phyloP scores from a whole-genome alignment of 2,329 filamentous ascomycete genomes.

The Cercospora zeina region DNA sequence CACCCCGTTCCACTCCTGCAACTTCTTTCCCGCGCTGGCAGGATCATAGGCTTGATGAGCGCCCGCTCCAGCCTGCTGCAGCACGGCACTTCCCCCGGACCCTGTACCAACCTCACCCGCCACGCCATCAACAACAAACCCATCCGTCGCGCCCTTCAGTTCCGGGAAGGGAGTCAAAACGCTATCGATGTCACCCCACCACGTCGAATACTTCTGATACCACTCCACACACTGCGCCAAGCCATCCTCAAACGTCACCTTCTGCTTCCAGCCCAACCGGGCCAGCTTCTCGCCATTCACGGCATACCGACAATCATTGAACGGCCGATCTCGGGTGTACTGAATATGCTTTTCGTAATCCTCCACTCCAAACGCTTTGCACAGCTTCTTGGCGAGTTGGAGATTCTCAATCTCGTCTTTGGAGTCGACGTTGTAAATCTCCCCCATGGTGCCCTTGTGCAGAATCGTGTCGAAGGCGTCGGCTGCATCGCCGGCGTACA shows the following conservation, averaged over 20 bases:
- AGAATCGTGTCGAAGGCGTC: conserved; percentile 83
- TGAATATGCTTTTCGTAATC: conserved; percentile 64
- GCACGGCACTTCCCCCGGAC: neutral
- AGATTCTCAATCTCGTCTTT: conserved; percentile 75
- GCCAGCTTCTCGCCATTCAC: conserved; percentile 69
- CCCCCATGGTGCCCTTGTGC: conserved; percentile 70
- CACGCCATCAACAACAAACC: conserved; percentile 8
- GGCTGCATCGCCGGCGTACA: conserved; percentile 76
- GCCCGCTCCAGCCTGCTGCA: conserved; percentile 22
- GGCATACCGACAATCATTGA: conserved; percentile 73
- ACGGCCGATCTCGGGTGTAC: conserved; percentile 75
- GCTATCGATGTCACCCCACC: conserved; percentile 72
- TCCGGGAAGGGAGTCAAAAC: conserved; percentile 65
- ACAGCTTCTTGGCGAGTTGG: conserved; percentile 64
- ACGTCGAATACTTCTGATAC: conserved; percentile 66
- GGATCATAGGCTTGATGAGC: conserved; percentile 13
- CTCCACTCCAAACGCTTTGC: conserved; percentile 62
- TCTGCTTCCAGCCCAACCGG: conserved; percentile 68
- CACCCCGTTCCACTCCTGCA: conserved; percentile 16
- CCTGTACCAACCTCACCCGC: neutral
- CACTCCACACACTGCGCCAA: conserved; percentile 66
- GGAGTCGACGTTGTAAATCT: conserved; percentile 81
- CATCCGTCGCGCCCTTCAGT: conserved; percentile 19
- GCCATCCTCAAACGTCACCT: conserved; percentile 64
- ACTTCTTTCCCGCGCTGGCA: conserved; percentile 11